phyloP scores from a whole-genome alignment of 1,284 basidiomycete species.

The Mixia osmundae region DNA sequence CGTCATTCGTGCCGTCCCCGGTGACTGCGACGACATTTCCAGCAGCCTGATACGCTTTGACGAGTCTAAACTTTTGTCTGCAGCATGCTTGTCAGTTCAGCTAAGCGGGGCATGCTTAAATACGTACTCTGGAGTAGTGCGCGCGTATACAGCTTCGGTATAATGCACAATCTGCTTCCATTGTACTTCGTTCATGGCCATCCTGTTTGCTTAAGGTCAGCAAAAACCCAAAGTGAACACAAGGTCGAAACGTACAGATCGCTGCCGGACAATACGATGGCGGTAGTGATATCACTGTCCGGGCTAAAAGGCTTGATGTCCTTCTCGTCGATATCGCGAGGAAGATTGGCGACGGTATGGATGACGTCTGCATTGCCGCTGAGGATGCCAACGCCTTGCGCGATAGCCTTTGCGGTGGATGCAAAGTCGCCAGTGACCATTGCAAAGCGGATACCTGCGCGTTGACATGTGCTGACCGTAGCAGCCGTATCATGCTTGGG shows the following conservation, averaged over 20 bases:
- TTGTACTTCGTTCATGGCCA: too few relatives aligned
- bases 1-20: slow-evolving; percentile 47
- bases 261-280: slow-evolving; percentile 30
- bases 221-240: too few relatives aligned
- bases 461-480: slow-evolving; percentile 26
- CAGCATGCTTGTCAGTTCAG: too few relatives aligned
- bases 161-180: too few relatives aligned
- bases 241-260: slow-evolving; percentile 23
- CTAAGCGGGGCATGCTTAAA: too few relatives aligned
- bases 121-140: slow-evolving; percentile 47
- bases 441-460: slow-evolving; percentile 34
- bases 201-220: too few relatives aligned
- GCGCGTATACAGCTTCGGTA: slow-evolving; percentile 44
- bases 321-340: slow-evolving; percentile 13
- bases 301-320: background rate
- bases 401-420: slow-evolving; percentile 35
- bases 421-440: slow-evolving; percentile 44
- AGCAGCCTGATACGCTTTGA: slow-evolving; percentile 34
- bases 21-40: slow-evolving; percentile 34
- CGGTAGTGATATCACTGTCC: background rate
- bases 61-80: slow-evolving; percentile 42
- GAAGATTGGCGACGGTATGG: slow-evolving; percentile 25
- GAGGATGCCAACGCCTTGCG: slow-evolving; percentile 35
- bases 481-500: slow-evolving; percentile 35
- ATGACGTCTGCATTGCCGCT: slow-evolving; percentile 27